phyloP scores from a whole-genome alignment of 2,329 filamentous ascomycete species.

The Trichoderma breve region DNA sequence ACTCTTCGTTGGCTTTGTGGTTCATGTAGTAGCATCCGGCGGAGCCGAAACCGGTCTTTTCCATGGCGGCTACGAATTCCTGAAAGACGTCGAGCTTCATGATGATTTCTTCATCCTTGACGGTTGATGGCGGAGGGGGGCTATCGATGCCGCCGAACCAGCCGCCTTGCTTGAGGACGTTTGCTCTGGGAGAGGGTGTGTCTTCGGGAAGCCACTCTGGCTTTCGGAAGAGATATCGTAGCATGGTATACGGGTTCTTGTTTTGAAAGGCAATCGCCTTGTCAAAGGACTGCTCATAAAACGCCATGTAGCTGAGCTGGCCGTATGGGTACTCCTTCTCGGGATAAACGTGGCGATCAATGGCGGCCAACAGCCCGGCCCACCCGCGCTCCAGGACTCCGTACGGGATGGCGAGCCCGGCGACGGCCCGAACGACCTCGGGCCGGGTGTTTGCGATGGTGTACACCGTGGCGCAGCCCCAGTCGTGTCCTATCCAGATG shows the following conservation, averaged over 20 bases:
- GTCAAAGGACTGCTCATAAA: constrained; percentile 31
- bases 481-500: constrained; percentile 47
- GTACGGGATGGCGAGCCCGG: constrained; percentile 40
- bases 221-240: constrained; percentile 16
- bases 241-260: constrained; percentile 21
- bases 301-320: constrained; percentile 34
- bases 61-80: constrained; percentile 31
- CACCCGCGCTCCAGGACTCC: constrained; percentile 41
- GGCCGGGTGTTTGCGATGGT: constrained; percentile 32
- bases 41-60: constrained; percentile 39
- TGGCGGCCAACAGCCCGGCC: constrained; percentile 32
- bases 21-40: constrained; percentile 38
- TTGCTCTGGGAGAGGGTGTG: constrained; percentile 10
- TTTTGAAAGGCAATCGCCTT: constrained; percentile 23
- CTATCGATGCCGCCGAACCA: constrained; percentile 22
- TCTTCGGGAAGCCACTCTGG: not conserved
- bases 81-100: constrained; percentile 24
- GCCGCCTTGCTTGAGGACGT: constrained; percentile 17
- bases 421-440: constrained; percentile 27
- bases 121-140: not conserved
- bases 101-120: not conserved
- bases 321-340: constrained; percentile 38
- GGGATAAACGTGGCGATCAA: constrained; percentile 47
- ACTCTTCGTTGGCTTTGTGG: constrained; percentile 41
- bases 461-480: constrained; percentile 34